These are phyloP conservation scores for Lolium perenne DNA, from an alignment of 176 grass and related monocot genomes.

Conservation along the genomic window DNA sequence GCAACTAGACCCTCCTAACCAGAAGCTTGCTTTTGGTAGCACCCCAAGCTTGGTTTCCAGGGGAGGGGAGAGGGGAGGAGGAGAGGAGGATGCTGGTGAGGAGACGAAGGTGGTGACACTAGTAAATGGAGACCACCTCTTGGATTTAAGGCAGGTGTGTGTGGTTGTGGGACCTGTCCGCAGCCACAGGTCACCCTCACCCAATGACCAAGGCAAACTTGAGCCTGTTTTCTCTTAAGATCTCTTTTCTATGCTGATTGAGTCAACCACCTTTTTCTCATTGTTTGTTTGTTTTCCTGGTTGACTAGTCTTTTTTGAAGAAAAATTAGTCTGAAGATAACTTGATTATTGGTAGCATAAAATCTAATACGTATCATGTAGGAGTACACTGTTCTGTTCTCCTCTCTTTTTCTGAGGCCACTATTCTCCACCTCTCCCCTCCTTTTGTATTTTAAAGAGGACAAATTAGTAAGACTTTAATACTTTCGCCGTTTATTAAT, in stretches of 20 bases:
- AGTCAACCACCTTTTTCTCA: constrained; percentile 32
- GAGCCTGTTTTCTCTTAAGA: not conserved
- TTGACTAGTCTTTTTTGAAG: no score
- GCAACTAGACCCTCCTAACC: not conserved
- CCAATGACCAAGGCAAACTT: not conserved
- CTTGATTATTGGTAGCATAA: no score
- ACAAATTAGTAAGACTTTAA: no score
- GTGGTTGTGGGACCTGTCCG: constrained; percentile 4
- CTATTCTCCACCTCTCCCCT: no score
- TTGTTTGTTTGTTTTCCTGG: constrained; percentile 8
- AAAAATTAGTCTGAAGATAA: no score
- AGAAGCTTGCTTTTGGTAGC: constrained; percentile 30
- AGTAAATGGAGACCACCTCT: constrained; percentile 19
- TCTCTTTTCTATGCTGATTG: not conserved
- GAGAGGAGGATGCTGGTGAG: not conserved
- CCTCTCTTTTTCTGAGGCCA: no score
- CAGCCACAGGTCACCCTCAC: not conserved
- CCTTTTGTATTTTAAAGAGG: no score
- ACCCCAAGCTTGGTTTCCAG: not conserved
- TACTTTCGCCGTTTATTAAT: no score
- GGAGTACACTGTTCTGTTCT: no score
- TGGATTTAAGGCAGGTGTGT: constrained; percentile 41
- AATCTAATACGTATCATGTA: no score
- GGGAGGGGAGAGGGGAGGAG: not conserved
- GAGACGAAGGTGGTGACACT: constrained; percentile 11